Base-by-base conservation (phyloP, 1,139 yeast genomes). In the Pichia sp. region DNA sequence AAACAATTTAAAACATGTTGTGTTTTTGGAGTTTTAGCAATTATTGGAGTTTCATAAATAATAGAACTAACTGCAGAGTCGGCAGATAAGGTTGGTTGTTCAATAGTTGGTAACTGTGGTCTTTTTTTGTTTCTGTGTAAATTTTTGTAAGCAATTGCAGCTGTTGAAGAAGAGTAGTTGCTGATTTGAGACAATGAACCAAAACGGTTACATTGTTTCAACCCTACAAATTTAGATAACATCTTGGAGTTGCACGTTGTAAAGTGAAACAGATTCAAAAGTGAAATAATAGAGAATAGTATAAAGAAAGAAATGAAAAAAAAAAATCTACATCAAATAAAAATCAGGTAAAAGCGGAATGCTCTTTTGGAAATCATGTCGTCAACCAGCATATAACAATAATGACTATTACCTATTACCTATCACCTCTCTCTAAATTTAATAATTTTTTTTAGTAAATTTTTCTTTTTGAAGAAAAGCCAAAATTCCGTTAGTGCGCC, bases 61-160 rank as follows among this genome's bases (percentile, higher is more conserved):
- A 92, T 92, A 20, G 97, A 87, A 10, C 96, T 85, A 41, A 92
- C 96, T 9, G 97, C 98, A 35, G 96, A 87, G 56, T 87, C 87
- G 28, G 96, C 95, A 30, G 95, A 84, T 96, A 97, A 87, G 60
- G 78, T 78, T 50, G 97, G 97, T 22, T 96, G 82, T 54, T 89
- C 97, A 55, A 90, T 73, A n/a, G 95, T 85, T 48, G 98, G 98
- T 56, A 92, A 75, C 37, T 95, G 86, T 35, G 97, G 97, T 64
- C 92, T 81, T 59, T 78, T 80, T 58, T 82, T 85, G 64, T 87
- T 86, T 60, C 86, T 79, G 66, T 89, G 96, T 55, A 90, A 73
- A 33, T 87, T 83, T 68, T 92, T 92, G 71, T 92, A 92, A 16
- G 97, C 96, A 65, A 92, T 71, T 3, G 97, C 97, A 26, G 96